Base-by-base conservation (phyloP, 306 rosid species). In the Crotalaria pallida region DNA sequence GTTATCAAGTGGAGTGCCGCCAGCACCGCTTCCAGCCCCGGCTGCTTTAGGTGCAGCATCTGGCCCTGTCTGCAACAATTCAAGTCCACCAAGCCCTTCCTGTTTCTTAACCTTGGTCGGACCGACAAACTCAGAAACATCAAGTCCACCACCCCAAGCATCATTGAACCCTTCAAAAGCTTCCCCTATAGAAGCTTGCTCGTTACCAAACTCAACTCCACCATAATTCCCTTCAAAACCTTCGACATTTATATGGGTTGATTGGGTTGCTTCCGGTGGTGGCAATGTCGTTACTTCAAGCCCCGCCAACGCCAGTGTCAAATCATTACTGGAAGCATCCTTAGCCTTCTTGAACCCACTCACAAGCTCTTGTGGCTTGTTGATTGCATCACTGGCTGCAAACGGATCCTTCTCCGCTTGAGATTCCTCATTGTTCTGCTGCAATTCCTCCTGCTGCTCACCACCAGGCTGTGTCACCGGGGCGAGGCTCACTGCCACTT, bases 61-160 rank as follows among this genome's bases (percentile, higher is more conserved):
- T 11, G 79, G 84, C 16, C 96, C 95, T 0, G 97, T 86, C 81
- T 93, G 98, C 71, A 94, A 86, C 74, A 91, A 76, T 47, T 94
- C 99, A 73, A 94, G 91, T 65, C 97, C 96, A 72, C 99, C 96
- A 45, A 94, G 99, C 19, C 99, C 97, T 79, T 86, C 82, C 1
- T 80, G 55, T 60, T 87, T 90, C 1, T 65, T 65, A 69, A 80
- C 82, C 72, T 87, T 89, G 44, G 82, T 80, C 0, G 96, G 29
- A 10, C 83, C 97, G 22, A 94, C 87, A 62, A 94, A 94, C 69
- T 94, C 96, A 0, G 96, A 94, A 11, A 90, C 84, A 80, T 94
- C 99, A 79, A 91, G 85, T 34, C 99, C 99, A 61, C 99, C 99
- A 52, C 97, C 99, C 92, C 94, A 94, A 65, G 99, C 95, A 8